Evolutionary conservation across 495 filamentous ascomycete genomes (phyloP).

Genomic region (Podospora pseudocomata): DNA sequence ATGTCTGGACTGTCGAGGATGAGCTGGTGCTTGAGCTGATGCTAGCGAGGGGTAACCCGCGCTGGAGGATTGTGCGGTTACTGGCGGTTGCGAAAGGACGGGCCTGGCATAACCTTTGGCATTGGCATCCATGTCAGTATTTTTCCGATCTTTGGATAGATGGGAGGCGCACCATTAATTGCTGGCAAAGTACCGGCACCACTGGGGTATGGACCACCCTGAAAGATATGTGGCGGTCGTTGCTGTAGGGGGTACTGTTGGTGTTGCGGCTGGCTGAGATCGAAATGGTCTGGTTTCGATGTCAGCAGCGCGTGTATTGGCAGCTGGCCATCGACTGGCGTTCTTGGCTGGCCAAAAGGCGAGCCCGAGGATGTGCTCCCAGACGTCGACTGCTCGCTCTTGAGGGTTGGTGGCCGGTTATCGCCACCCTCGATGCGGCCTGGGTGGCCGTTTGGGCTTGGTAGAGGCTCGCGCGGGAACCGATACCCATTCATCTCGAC

Average conservation of each 20-base stretch:
- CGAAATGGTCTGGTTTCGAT: constrained; percentile 33
- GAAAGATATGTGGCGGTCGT: constrained; percentile 10
- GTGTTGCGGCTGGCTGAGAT: constrained; percentile 18
- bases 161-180: constrained; percentile 23
- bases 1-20: background rate
- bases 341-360: constrained; percentile 34
- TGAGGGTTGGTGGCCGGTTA: constrained; percentile 29
- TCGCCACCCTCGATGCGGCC: constrained; percentile 15
- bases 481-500: constrained; percentile 24
- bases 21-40: background rate
- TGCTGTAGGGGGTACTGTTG: constrained; percentile 17
- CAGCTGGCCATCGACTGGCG: constrained; percentile 41
- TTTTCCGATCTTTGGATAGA: background rate
- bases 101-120: constrained; percentile 21
- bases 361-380: constrained; percentile 32
- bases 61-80: background rate
- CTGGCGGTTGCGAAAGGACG: constrained; percentile 12
- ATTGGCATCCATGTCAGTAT: constrained; percentile 17
- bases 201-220: constrained; percentile 12
- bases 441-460: constrained; percentile 19
- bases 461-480: constrained; percentile 16
- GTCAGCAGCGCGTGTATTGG: constrained; percentile 46
- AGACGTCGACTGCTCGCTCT: constrained; percentile 26
- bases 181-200: constrained; percentile 13
- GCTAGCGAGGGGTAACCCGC: background rate